Base-by-base conservation (phyloP, 305 asterid species). In the Coffea humblotiana region DNA sequence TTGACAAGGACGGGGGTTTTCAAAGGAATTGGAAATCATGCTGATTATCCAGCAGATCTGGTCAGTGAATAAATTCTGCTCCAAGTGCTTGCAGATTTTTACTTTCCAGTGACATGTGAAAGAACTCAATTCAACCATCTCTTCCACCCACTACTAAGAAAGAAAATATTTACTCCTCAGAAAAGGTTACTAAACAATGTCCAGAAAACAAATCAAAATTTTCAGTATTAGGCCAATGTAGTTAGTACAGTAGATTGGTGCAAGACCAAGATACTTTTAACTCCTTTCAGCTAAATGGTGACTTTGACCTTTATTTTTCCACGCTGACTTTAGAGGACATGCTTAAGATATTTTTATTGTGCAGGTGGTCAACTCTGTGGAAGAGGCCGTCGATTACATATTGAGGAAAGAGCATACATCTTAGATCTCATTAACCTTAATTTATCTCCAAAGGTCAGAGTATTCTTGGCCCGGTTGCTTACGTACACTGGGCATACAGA, bases 1-100 rank as follows among this genome's bases (percentile, higher is more conserved):
- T 90, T 95, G 90, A 93, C 97, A 18, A 87, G 93, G 88, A 84
- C 99, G 0, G 99, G 99, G 72, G 99, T 95, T 77, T 95, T 91
- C 88, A 91, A 90, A 83, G 98, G 94, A 80, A 86, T 88, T 86
- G 90, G 84, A 43, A 93, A 93, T 72, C 89, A 92, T 81, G 80
- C 83, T 0, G 81, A 86, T 25, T 79, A 83, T 86, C 97, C 98
- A 15, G 97, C 98, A 40, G 97, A 93, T 85, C 76, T 90, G 97
- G 99, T 95, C 82, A 37, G 85, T 79, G 37, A 75, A 60, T 77
- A 32, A 37, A 29, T 32, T 63, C 37, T 60, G 49, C 12, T 67
- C 18, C 18, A 74, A 27, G 0, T 25, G 12, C 29, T 64, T 23
- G 23, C 73, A 77, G 6, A 54, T 74, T 18, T 54, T 16, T 74